Evolutionary conservation across 2,329 filamentous ascomycete genomes (phyloP), one percentile per base, ranked within the genome.

Genomic region (Endoconidiophora polonica): DNA sequence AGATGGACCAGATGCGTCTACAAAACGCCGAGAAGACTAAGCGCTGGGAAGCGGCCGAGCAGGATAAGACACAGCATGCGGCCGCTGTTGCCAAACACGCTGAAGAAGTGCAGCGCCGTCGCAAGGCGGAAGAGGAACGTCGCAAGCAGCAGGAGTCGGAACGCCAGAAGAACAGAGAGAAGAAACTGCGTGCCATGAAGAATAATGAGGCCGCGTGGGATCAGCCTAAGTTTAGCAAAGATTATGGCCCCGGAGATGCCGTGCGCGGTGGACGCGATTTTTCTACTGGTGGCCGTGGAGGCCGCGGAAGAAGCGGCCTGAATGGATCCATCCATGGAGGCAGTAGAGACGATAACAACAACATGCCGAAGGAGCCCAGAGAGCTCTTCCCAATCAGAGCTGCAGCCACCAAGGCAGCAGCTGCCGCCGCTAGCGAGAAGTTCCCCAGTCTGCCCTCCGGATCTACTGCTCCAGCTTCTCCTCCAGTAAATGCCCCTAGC

Each of bases 1-100:
- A 77, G 59, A 76, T 80, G 70, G 72, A 73, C 56, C 65, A 73
- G 59, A 78, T 77, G 71, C 74, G 75, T 51, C 66, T 79, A 6
- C 59, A 76, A 0, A 67, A 69, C 0, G 73, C 71, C 0, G 76
- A 79, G 59, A 76, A 74, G 62, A 68, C 71, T 56, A 70, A 73
- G 56, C 73, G 73, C 54, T 76, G 76, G 56, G 72, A 78, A 57
- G 69, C 74, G 59, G 73, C 72, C 1, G 71, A 76, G 59, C 66
- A 68, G 54, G 75, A 79, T 57, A 67, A 75, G 62, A 69, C 67
- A 51, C 70, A 72, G 51, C 74, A 77, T 57, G 73, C 70, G 2
- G 63, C 67, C 4, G 71, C 74, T 1, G 69, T 73, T 53, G 72
- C 73, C 36, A 69, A 74, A 79, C 56, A 68, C 69, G 24, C 68